Percentiles rank a stretch among this genome's conserved stretches.
phyloP scores from a whole-genome alignment of 2,329 filamentous ascomycete genomes.

The Pseudofabraea citricarpa region DNA sequence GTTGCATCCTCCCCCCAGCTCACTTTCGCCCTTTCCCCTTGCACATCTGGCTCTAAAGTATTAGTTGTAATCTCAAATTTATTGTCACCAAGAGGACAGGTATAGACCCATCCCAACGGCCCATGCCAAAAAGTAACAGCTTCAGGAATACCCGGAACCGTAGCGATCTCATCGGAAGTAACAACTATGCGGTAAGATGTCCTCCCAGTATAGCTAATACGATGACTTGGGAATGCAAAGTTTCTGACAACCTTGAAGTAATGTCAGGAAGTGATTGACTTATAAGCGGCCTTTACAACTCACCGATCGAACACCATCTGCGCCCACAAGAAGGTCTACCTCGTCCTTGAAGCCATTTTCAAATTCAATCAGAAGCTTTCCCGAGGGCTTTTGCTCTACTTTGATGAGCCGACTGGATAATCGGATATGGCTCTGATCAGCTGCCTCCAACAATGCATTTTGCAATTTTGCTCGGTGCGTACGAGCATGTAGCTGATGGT shows the following conservation, averaged over 20 bases:
- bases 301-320: constrained; percentile 2
- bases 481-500: constrained; percentile 1
- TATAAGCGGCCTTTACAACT: not conserved
- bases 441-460: not conserved
- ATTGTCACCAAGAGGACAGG: not conserved
- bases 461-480: constrained; percentile 3
- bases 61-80: constrained; percentile 3
- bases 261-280: not conserved
- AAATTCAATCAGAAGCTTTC: constrained; percentile 1
- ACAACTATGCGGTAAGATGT: not conserved
- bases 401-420: constrained; percentile 1
- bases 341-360: not conserved
- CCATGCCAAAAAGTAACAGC: constrained; percentile 3
- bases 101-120: not conserved
- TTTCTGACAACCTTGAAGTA: constrained; percentile 1
- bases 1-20: constrained; percentile 1
- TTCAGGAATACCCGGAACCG: not conserved
- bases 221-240: constrained; percentile 1
- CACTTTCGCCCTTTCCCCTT: constrained; percentile 1
- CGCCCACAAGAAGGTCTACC: not conserved
- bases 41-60: not conserved
- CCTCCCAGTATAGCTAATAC: not conserved
- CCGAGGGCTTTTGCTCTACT: not conserved
- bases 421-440: constrained; percentile 1
- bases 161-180: constrained; percentile 1